Conservation (phyloP, 805 yeast genomes). For the Candida adriatica region DNA sequence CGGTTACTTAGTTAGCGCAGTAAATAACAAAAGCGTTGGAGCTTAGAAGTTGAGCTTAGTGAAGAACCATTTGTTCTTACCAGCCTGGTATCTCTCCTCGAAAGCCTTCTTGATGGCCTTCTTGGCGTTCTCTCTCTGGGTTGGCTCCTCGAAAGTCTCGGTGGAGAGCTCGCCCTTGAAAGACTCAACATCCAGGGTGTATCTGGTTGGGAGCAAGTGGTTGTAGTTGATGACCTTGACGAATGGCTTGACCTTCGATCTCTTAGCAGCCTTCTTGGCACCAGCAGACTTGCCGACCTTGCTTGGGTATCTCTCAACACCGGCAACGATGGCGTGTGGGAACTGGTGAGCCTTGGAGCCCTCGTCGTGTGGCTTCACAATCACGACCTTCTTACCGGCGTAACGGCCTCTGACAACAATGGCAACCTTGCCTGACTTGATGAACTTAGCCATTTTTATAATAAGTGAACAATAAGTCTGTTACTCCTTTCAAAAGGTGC, state of each 20-base stretch:
- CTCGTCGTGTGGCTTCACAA: slow-evolving; percentile 95
- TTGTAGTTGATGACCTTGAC: slow-evolving; percentile 98
- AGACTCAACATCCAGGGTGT: slow-evolving; percentile 92
- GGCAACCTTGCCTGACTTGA: slow-evolving; percentile 97
- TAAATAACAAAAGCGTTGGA: slow-evolving; percentile 1
- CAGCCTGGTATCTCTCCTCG: slow-evolving; percentile 98
- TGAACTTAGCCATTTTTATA: slow-evolving; percentile 85
- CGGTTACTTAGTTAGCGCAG: background rate
- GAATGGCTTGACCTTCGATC: slow-evolving; percentile 97
- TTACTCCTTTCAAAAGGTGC: no score
- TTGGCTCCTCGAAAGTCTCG: slow-evolving; percentile 93
- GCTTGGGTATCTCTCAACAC: slow-evolving; percentile 97
- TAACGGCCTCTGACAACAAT: slow-evolving; percentile 69
- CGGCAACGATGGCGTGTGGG: slow-evolving; percentile 99
- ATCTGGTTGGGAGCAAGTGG: slow-evolving; percentile 99
- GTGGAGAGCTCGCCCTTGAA: slow-evolving; percentile 86
- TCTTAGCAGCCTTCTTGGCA: slow-evolving; percentile 92
- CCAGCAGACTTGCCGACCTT: slow-evolving; percentile 93
- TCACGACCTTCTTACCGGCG: slow-evolving; percentile 99
- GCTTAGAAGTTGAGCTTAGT: slow-evolving; percentile 84
- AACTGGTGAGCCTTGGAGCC: slow-evolving; percentile 98
- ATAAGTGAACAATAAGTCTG: slow-evolving; percentile 1
- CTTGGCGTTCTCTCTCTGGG: slow-evolving; percentile 98
- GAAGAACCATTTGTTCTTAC: slow-evolving; percentile 99
- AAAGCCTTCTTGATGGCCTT: slow-evolving; percentile 97